Percentiles rank a stretch among this genome's conserved stretches.
Evolutionary conservation across 2,329 filamentous ascomycete species (phyloP).

Genomic region (Cladorrhinum sp.): DNA sequence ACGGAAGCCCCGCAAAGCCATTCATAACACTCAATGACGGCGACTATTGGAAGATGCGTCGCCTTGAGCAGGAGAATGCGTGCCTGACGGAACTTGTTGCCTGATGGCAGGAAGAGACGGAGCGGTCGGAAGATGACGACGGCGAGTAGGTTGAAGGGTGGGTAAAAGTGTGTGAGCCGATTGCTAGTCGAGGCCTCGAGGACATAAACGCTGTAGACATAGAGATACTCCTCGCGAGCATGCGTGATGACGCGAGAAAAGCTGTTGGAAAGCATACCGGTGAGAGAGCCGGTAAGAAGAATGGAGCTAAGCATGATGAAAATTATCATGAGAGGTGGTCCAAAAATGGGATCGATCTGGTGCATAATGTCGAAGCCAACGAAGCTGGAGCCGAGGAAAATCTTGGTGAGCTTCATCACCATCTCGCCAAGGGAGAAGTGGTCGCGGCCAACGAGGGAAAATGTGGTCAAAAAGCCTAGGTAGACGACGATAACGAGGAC

Average conservation of each 20-base stretch:
- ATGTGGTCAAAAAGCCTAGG: constrained; percentile 84
- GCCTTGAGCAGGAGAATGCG: constrained; percentile 61
- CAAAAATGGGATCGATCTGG: constrained; percentile 56
- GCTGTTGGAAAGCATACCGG: constrained; percentile 74
- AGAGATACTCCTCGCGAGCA: constrained; percentile 73
- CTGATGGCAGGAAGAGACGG: constrained; percentile 63
- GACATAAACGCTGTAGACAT: constrained; percentile 67
- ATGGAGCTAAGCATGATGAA: constrained; percentile 78
- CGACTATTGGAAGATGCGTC: constrained; percentile 66
- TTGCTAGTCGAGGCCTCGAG: constrained; percentile 66
- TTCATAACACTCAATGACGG: constrained; percentile 67
- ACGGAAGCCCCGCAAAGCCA: constrained; percentile 34
- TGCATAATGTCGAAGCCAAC: constrained; percentile 70
- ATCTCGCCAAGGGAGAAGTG: constrained; percentile 63
- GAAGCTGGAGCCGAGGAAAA: constrained; percentile 75
- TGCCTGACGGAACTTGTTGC: constrained; percentile 58
- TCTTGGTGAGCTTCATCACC: constrained; percentile 74
- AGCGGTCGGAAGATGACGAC: constrained; percentile 70
- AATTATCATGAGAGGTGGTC: constrained; percentile 63
- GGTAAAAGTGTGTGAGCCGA: constrained; percentile 67
- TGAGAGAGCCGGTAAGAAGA: constrained; percentile 73
- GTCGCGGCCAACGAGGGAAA: constrained; percentile 72
- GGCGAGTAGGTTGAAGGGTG: constrained; percentile 71
- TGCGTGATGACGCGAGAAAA: constrained; percentile 64
- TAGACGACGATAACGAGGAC: constrained; percentile 75